These are phyloP conservation scores for Cercospora sp. DNA, from an alignment of 2,329 filamentous ascomycete genomes.

Conservation along the genomic window DNA sequence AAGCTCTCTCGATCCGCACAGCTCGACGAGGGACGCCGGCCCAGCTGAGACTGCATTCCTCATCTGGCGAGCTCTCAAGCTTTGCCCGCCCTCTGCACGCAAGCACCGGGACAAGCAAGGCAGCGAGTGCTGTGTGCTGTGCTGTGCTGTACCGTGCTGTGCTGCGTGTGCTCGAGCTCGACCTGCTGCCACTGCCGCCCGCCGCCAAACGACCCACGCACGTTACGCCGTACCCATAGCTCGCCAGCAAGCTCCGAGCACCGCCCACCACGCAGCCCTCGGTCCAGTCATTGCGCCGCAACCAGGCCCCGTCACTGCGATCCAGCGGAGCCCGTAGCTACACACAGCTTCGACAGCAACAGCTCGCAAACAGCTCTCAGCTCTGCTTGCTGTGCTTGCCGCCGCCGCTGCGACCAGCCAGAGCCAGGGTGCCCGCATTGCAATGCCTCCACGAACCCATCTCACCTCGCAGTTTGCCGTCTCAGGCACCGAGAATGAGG, in stretches of 20 bases:
- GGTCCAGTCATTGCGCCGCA: constrained; percentile 6
- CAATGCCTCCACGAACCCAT: constrained; percentile 18
- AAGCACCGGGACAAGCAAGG: neutral
- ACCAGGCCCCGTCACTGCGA: neutral
- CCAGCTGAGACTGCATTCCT: constrained; percentile 8
- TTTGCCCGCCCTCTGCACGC: constrained; percentile 1
- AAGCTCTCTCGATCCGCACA: constrained; percentile 8
- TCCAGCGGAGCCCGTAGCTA: constrained; percentile 3
- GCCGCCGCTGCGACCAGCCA: neutral
- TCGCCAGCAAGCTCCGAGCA: constrained; percentile 4
- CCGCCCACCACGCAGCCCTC: constrained; percentile 9
- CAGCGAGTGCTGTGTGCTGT: neutral
- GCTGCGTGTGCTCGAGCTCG: neutral
- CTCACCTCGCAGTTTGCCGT: constrained; percentile 66
- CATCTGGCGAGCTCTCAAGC: constrained; percentile 4
- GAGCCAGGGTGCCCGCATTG: constrained; percentile 16
- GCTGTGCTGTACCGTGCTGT: neutral
- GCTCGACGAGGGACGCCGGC: constrained; percentile 11
- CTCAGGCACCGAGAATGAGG: constrained; percentile 89
- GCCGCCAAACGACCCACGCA: neutral
- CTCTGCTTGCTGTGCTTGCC: constrained; percentile 9
- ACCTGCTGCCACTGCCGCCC: neutral
- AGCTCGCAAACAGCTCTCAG: constrained; percentile 12
- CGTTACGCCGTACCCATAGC: constrained; percentile 5
- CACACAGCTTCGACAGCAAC: constrained; percentile 6